phyloP scores from a whole-genome alignment of 2,329 filamentous ascomycete genomes.

The Botrytis deweyae region DNA sequence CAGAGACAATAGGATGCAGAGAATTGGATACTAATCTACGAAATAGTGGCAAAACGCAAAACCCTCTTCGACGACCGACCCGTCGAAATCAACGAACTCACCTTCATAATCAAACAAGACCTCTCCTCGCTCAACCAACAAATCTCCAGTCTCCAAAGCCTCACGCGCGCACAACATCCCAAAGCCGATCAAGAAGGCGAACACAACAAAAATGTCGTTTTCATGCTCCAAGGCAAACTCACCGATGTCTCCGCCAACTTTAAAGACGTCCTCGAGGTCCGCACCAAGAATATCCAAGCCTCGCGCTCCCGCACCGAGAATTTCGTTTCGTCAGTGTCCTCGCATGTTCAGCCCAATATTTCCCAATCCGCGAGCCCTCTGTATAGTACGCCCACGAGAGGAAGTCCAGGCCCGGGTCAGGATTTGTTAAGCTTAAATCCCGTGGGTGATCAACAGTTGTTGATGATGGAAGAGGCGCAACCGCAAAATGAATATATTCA shows the following conservation, averaged over 20 bases:
- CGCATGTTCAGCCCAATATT: conserved; percentile 66
- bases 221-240: conserved; percentile 85
- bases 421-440: conserved; percentile 85
- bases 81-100: conserved; percentile 95
- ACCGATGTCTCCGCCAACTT: conserved; percentile 93
- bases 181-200: conserved; percentile 78
- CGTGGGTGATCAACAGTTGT: conserved; percentile 79
- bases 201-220: conserved; percentile 96
- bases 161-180: conserved; percentile 76
- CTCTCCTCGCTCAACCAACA: conserved; percentile 82
- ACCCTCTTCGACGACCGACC: conserved; percentile 96
- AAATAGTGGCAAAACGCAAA: conserved; percentile 83
- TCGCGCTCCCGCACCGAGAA: conserved; percentile 91
- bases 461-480: conserved; percentile 92
- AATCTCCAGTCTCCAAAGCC: conserved; percentile 76
- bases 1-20: neutral
- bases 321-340: conserved; percentile 87
- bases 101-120: conserved; percentile 97
- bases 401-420: conserved; percentile 60
- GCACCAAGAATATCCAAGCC: conserved; percentile 97
- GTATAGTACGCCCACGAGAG: conserved; percentile 73
- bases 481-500: conserved; percentile 86
- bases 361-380: conserved; percentile 80
- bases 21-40: neutral
- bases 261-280: conserved; percentile 93